Conservation (phyloP, 306 rosid species). For the Phaseolus lunatus region DNA sequence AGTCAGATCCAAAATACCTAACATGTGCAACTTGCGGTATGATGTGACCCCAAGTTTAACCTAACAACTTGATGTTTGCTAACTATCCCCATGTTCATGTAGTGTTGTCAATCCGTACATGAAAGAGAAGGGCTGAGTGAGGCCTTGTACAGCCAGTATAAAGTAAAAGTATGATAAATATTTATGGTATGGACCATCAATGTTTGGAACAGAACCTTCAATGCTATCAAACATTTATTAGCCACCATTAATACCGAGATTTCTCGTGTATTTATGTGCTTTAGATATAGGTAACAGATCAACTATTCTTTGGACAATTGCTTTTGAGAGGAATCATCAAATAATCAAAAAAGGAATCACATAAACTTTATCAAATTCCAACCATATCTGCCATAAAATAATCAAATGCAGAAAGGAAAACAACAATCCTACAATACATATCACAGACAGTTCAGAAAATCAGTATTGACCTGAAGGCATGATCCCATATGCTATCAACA, state of each 20-base stretch:
- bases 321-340: constrained; percentile 9
- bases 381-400: constrained; percentile 1
- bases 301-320: constrained; percentile 14
- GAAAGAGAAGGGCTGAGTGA: not conserved
- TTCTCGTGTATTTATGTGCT: not conserved
- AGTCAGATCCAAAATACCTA: constrained; percentile 1
- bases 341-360: not conserved
- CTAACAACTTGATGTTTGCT: not conserved
- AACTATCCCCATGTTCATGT: constrained; percentile 13
- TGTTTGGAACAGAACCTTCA: constrained; percentile 23
- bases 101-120: constrained; percentile 12
- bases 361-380: constrained; percentile 6
- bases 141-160: not conserved
- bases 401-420: constrained; percentile 17
- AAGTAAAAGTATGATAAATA: not conserved
- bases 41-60: constrained; percentile 1
- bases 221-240: not conserved
- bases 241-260: not conserved
- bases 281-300: not conserved
- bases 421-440: not conserved
- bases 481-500: constrained; percentile 98
- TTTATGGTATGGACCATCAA: not conserved
- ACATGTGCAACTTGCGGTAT: constrained; percentile 11
- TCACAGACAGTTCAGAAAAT: constrained; percentile 24
- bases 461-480: constrained; percentile 80